Base-by-base conservation (phyloP, 768 basidiomycete species). In the Holtermannia corniformis region DNA sequence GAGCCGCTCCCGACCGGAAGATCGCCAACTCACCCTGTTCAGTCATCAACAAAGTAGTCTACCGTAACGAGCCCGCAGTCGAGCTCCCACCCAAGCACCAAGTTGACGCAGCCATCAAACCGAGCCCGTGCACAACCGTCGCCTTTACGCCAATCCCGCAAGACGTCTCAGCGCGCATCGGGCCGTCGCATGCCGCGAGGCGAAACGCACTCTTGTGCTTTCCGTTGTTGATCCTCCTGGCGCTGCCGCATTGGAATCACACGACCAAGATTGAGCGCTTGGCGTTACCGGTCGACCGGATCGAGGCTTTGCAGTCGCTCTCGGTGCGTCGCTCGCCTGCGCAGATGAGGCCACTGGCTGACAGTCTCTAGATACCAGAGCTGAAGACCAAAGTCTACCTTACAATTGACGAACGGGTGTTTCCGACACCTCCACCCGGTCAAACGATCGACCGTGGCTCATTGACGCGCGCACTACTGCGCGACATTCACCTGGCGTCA, bases 181-280 rank as follows among this genome's bases (percentile, higher is more conserved):
- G 32, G 32, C 32, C 32, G 10, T 7, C 10, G 10, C 32, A 37
- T 37, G 7, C 32, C 10, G 7, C 16, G 32, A 7, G 83, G 58
- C 73, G 73, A 22, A 82, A 90, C 57, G 76, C 32, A 7, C 16
- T 92, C 53, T 70, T 76, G 3, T 79, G 86, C 0, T 95, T 92
- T 71, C 90, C 90, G 81, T 50, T 78, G 22, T 73, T 89, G 23
- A 78, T 95, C 28, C 58, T 93, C 27, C 73, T 88, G 5, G 84
- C 84, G 1, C 54, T 92, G 19, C 95, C 95, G 2, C 78, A 88
- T 46, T 99, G 95, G 95, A 96, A 90, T 89, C 78, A 77, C 47
- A 83, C 86, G 23, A 97, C 95, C 3, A 86, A 86, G 58, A 93
- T 97, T 24, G 80, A 91, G 64, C 81, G 92, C 23, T 76, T 86